A percentile compares a stretch with the other conserved stretches of the same genome.
phyloP scores from a whole-genome alignment of 371 early-diverging fungal genomes.

The Parasitella parasitica region DNA sequence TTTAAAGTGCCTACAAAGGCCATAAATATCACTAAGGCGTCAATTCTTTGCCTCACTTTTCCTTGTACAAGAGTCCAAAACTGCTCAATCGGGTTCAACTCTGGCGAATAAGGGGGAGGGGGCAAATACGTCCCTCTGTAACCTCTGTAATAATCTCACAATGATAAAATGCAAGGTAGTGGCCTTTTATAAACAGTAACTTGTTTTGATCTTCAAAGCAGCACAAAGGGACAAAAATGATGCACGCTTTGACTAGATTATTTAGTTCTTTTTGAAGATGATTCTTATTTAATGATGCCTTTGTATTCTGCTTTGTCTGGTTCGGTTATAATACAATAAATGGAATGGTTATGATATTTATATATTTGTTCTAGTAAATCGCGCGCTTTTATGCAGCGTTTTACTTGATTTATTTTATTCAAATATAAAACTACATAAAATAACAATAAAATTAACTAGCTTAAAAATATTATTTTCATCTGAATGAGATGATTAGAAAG shows the following conservation, averaged over 20 bases:
- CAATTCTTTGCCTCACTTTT: constrained; percentile 10
- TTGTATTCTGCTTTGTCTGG: constrained; percentile 6
- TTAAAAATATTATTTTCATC: no score
- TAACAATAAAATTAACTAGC: no score
- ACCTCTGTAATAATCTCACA: no score
- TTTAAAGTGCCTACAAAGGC: constrained; percentile 13
- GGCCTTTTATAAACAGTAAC: background rate
- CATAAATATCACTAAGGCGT: constrained; percentile 7
- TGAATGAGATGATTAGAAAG: no score
- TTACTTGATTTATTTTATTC: no score
- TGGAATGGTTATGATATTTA: no score
- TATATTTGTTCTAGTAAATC: no score
- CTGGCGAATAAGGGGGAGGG: constrained; percentile 3
- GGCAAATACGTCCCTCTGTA: constrained; percentile 11
- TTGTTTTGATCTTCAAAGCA: background rate
- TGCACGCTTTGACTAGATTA: constrained; percentile 3
- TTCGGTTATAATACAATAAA: constrained; percentile 2
- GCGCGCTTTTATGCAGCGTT: no score
- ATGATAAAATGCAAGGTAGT: no score
- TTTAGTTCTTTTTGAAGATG: constrained; percentile 8
- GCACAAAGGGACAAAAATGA: background rate
- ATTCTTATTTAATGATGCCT: constrained; percentile 5
- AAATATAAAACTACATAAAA: no score
- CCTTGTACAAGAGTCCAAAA: constrained; percentile 9
- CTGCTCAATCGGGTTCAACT: constrained; percentile 7